A percentile compares a stretch with the other conserved stretches of the same genome.
Evolutionary conservation across 2,329 filamentous ascomycete species (phyloP).

Genomic region (Colletotrichum salicis): DNA sequence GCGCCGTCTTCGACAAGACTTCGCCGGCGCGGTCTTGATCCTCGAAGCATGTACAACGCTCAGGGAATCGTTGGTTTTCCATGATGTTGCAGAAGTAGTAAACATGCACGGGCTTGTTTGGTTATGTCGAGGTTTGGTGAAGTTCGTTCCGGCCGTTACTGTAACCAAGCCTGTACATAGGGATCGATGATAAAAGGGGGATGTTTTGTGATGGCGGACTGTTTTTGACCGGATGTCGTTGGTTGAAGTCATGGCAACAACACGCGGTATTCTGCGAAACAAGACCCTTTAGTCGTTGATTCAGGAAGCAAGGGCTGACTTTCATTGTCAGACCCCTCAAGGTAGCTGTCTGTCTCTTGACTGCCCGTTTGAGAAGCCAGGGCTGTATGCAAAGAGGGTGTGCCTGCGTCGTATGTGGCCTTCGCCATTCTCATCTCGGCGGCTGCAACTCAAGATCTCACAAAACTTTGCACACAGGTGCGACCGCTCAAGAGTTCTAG

Average conservation of each 20-base stretch:
- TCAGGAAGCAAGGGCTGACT: background rate
- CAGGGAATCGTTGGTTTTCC: background rate
- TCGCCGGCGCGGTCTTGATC: background rate
- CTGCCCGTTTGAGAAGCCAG: background rate
- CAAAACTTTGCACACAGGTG: too few relatives aligned
- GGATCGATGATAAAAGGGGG: background rate
- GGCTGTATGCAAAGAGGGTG: background rate
- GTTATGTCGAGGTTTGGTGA: background rate
- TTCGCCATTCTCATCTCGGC: too few relatives aligned
- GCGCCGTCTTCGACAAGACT: background rate
- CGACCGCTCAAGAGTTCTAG: too few relatives aligned
- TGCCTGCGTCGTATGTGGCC: too few relatives aligned
- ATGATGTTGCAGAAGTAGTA: background rate
- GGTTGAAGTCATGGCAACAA: background rate
- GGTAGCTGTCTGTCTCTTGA: background rate
- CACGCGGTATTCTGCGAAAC: background rate
- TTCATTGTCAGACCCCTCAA: background rate
- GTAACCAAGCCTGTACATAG: background rate
- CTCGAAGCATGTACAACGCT: background rate
- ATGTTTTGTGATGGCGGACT: too few relatives aligned
- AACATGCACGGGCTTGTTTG: background rate
- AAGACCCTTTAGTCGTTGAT: background rate
- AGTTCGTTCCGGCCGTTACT: background rate
- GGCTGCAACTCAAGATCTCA: too few relatives aligned
- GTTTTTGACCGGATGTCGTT: background rate